Evolutionary conservation across 768 basidiomycete species (phyloP), one percentile per base, ranked within the genome.

Genomic region (Mycena sanguinolenta): DNA sequence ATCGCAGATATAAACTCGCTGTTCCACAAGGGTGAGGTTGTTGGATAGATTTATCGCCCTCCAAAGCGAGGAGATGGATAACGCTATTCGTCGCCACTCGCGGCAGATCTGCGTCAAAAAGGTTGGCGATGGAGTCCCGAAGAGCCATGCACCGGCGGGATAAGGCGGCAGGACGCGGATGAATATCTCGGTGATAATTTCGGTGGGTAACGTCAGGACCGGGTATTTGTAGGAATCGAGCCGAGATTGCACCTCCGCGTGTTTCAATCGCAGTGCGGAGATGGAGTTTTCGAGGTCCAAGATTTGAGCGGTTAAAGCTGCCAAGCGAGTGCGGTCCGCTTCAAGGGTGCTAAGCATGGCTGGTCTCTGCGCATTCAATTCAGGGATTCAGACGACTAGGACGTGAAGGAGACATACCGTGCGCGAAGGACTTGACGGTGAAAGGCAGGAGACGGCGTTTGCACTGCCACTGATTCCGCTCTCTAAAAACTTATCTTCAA

Each of bases 341-440:
- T 77, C 89, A 23, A 82, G 68, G 81, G 85, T 3, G 70, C 84
- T 79, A 79, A 70, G 81, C 84, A 8, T 70, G 32, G 32, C 10
- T 34, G 32, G 32, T 10, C 32, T 34, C 32, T 34, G 32, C 10
- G 32, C 32, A 34, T n/a, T n/a, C n/a, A n/a, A n/a, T n/a, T n/a
- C n/a, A n/a, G n/a, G n/a, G n/a, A n/a, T n/a, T n/a, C n/a, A n/a
- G n/a, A n/a, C n/a, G n/a, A n/a, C n/a, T n/a, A n/a, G n/a, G n/a
- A n/a, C n/a, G n/a, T n/a, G n/a, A n/a, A n/a, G n/a, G n/a, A n/a
- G n/a, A n/a, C n/a, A n/a, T n/a, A n/a, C n/a, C n/a, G n/a, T n/a
- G n/a, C n/a, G n/a, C n/a, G n/a, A n/a, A n/a, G n/a, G n/a, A n/a
- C n/a, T n/a, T n/a, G n/a, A n/a, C n/a, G n/a, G n/a, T n/a, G n/a